Evolutionary conservation across 2,329 filamentous ascomycete genomes (phyloP).

Genomic region (Calonectria pteridis): DNA sequence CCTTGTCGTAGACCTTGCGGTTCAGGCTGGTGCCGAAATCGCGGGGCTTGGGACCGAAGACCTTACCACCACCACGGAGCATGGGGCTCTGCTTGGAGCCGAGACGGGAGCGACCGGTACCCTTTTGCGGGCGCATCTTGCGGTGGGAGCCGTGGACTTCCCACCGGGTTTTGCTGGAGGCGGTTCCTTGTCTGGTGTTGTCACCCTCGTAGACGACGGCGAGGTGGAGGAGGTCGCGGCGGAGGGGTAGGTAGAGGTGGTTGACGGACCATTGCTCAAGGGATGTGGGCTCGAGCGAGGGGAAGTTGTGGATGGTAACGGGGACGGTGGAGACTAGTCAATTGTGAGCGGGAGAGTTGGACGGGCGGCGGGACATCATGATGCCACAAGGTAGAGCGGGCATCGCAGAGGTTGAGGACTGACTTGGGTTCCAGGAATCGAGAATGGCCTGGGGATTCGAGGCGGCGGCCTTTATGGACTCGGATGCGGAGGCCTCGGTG

Average conservation of each 20-base stretch:
- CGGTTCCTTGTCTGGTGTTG: conserved; percentile 87
- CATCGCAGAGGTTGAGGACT: conserved; percentile 19
- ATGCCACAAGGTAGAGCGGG: background rate
- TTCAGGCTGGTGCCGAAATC: conserved; percentile 90
- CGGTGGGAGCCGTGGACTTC: conserved; percentile 86
- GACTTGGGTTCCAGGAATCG: conserved; percentile 62
- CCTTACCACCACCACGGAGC: conserved; percentile 85
- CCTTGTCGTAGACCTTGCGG: conserved; percentile 93
- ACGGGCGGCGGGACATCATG: background rate
- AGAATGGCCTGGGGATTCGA: conserved; percentile 48
- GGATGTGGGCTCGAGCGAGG: conserved; percentile 83
- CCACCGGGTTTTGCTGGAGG: conserved; percentile 81
- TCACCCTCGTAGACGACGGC: conserved; percentile 95
- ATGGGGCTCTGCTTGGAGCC: conserved; percentile 87
- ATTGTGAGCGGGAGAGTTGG: background rate
- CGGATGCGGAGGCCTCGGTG: conserved; percentile 59
- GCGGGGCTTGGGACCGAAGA: conserved; percentile 90
- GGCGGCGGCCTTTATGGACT: conserved; percentile 48
- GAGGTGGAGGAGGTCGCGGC: conserved; percentile 91
- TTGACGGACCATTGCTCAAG: conserved; percentile 84
- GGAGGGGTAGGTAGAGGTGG: conserved; percentile 88
- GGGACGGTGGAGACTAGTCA: conserved; percentile 73
- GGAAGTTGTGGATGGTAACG: conserved; percentile 91
- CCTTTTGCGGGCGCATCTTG: conserved; percentile 91
- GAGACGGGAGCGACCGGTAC: conserved; percentile 81